These are phyloP conservation scores for Thalassiosira livingstoniorum DNA, from an alignment of 352 stramenopile species.

Conservation along the genomic window DNA sequence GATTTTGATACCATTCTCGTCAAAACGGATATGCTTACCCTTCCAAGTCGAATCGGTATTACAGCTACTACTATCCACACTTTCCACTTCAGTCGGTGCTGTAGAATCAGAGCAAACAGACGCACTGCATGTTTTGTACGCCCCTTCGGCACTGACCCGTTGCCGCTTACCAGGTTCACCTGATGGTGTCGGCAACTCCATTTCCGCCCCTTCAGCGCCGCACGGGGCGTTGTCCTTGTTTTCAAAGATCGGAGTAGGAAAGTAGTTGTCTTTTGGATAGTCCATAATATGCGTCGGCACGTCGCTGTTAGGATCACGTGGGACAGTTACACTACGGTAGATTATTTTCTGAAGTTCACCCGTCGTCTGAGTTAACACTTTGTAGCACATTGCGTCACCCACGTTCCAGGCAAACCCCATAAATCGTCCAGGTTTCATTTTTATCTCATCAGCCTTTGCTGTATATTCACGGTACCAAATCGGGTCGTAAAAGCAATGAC, in stretches of 20 bases:
- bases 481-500: neutral
- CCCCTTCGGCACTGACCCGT: neutral
- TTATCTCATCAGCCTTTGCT: neutral
- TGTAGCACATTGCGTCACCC: neutral
- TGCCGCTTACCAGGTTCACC: neutral
- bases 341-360: neutral
- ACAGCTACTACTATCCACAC: too few relatives aligned
- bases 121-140: too few relatives aligned
- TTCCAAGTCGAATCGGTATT: too few relatives aligned
- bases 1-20: too few relatives aligned
- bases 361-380: neutral
- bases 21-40: too few relatives aligned
- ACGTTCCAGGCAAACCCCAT: conserved; percentile 11
- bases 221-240: neutral
- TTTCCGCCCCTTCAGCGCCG: neutral
- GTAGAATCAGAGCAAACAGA: too few relatives aligned
- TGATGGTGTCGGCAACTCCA: neutral
- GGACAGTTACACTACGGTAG: too few relatives aligned
- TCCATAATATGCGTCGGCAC: too few relatives aligned
- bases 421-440: neutral
- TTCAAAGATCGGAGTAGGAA: too few relatives aligned
- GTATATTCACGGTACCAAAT: neutral
- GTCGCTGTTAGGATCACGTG: too few relatives aligned
- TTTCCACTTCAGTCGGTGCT: too few relatives aligned
- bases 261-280: too few relatives aligned